Conservation (phyloP, 805 yeast species). For the Grigorovia humatica region DNA sequence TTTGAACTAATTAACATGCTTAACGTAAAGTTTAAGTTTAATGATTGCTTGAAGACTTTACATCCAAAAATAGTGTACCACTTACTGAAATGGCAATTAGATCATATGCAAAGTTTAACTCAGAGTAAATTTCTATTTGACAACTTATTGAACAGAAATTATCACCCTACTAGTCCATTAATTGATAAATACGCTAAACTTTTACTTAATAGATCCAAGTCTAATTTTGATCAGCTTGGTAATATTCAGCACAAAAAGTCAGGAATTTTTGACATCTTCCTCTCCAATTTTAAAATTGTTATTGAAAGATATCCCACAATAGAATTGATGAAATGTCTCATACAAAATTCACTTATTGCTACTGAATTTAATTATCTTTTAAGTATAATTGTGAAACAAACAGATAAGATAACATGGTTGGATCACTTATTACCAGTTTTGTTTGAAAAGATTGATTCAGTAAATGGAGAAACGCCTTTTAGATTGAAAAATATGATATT, state of each 20-base stretch:
- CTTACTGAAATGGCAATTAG: constrained; percentile 9
- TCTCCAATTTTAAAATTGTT: constrained; percentile 15
- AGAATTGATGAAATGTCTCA: constrained; percentile 8
- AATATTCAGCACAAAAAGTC: background rate
- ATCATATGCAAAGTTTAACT: constrained; percentile 6
- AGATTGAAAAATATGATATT: background rate
- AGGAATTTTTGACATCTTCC: constrained; percentile 9
- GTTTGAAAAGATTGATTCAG: background rate
- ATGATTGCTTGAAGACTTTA: constrained; percentile 6
- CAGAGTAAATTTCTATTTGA: constrained; percentile 11
- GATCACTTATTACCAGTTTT: background rate
- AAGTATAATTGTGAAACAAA: background rate
- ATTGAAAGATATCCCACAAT: constrained; percentile 10
- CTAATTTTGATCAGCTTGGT: too few relatives aligned
- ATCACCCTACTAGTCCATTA: constrained; percentile 9
- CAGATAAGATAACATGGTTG: background rate
- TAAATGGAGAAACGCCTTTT: background rate
- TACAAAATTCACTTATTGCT: constrained; percentile 17
- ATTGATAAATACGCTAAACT: constrained; percentile 6
- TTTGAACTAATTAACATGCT: background rate
- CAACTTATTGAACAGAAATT: constrained; percentile 7
- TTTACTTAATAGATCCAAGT: constrained; percentile 1
- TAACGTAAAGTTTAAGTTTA: constrained; percentile 9
- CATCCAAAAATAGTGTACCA: constrained; percentile 7
- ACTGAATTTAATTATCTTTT: constrained; percentile 15